Evolutionary conservation across 2,329 filamentous ascomycete species (phyloP), one percentile per base, ranked within the genome.

Genomic region (Botryotinia convoluta): DNA sequence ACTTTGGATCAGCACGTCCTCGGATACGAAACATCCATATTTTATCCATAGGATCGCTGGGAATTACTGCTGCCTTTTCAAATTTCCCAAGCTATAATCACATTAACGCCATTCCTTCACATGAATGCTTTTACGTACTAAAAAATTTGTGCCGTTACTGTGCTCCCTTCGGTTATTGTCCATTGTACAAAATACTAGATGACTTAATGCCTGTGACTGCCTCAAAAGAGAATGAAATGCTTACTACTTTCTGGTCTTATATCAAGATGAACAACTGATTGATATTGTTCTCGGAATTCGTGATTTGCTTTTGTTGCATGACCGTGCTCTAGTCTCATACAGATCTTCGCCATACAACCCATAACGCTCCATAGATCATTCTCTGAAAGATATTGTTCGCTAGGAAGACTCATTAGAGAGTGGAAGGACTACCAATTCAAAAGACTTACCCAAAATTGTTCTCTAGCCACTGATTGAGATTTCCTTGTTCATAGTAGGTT

Each of bases 171-270:
- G 20, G 44, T 3, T 29, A 6, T 42, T 29, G 35, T 32, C n/a
- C 16, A 22, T 26, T 32, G 0, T 2, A n/a, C 42, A 65, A n/a
- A 48, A 65, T 18, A 65, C 63, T 65, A 48, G 6, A 48, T 65
- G 14, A 45, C 5, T 65, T 65, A 65, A 26, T 10, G 18, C 20
- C 32, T 20, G 9, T 65, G 12, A 32, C 29, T 48, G 20, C 22
- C 12, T 32, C n/a, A 26, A 29, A 48, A 65, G 10, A 9, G 6
- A 16, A 16, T 48, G 32, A 37, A 22, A 8, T 35, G 29, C 63
- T 67, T 67, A 67, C 63, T 67, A 9, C 14, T 67, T 51, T 67
- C 22, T 18, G 44, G 44, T 51, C 63, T 67, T 51, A 67, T 67
- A n/a, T 67, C 63, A 12, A 67, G 63, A 51, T 67, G 63, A 67